Evolutionary conservation across 495 filamentous ascomycete species (phyloP), one percentile per base, ranked within the genome.

Genomic region (Xylaria intraflava): DNA sequence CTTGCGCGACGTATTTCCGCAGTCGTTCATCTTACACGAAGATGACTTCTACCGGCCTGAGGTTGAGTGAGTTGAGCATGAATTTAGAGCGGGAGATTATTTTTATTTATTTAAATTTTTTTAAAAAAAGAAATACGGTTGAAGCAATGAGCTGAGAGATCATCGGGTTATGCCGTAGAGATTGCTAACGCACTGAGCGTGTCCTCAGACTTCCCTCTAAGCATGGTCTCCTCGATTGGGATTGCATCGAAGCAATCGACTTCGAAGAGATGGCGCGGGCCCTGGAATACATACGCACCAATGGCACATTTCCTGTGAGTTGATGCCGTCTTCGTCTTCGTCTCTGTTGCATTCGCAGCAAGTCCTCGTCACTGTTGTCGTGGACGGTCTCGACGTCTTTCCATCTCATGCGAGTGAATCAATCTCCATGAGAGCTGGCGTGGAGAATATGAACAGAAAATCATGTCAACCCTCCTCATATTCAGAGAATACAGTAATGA

Each of bases 1-100:
- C 9, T 74, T 95, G 8, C 83, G 85, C 46, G 76, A 79, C 42
- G 80, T 90, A 53, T 89, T 94, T 56, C 78, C 81, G 8, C 68
- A 74, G 46, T 81, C 83, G 2, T 90, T 89, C 58, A 86, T 95
- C 56, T 76, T 96, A 36, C 90, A 96, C 65, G 82, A 93, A 66
- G 92, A 97, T 70, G 92, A 97, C 67, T 97, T 96, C 66, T 97
- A 90, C 67, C 79, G 78, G 33, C 64, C 87, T 1, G 90, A 96
- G 62, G 65, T 77, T n/a, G 72, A 85, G 81, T 85, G 58, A 61
- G 73, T 61, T 11, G 1, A 42, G 0, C 19, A 9, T 27, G 16
- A 2, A 29, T 42, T 1, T 23, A 23, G 24, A 14, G 2, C 16
- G 35, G n/a, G 12, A 3, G 16, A 35, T 8, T 35, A 12, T 35